These are phyloP conservation scores for Nannizzia gypsea DNA, from an alignment of 2,329 filamentous ascomycete genomes.

Conservation along the genomic window DNA sequence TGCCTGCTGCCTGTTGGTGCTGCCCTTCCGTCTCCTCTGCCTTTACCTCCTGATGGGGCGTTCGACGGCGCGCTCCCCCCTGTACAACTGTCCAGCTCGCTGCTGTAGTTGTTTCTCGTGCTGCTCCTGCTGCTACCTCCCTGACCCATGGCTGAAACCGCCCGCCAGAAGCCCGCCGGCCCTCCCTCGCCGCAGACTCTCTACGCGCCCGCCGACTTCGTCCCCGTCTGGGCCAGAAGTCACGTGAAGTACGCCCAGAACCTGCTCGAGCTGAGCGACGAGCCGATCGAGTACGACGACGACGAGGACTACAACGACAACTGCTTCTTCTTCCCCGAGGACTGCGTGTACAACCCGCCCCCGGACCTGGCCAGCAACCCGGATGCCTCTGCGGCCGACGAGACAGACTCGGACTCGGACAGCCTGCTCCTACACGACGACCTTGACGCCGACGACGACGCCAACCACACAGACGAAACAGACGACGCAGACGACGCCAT, in stretches of 20 bases:
- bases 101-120: not conserved
- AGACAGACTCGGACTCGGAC: slow-evolving; percentile 21
- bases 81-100: not conserved
- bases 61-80: not conserved
- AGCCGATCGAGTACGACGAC: slow-evolving; percentile 34
- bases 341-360: slow-evolving; percentile 32
- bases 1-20: not conserved
- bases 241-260: slow-evolving; percentile 30
- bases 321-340: slow-evolving; percentile 35
- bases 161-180: not conserved
- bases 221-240: slow-evolving; percentile 31
- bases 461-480: slow-evolving; percentile 15
- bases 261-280: slow-evolving; percentile 28
- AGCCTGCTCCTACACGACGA: slow-evolving; percentile 14
- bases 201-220: slow-evolving; percentile 13
- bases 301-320: slow-evolving; percentile 34
- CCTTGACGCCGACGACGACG: not conserved
- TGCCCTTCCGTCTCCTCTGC: not conserved
- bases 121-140: not conserved
- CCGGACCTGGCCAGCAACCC: slow-evolving; percentile 1
- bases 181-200: not conserved
- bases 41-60: not conserved
- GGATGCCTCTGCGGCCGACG: slow-evolving; percentile 13
- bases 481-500: slow-evolving; percentile 26
- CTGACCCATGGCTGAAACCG: not conserved